These are phyloP conservation scores for Phytophthora nicotianae DNA, from an alignment of 352 stramenopile species.

Conservation along the genomic window DNA sequence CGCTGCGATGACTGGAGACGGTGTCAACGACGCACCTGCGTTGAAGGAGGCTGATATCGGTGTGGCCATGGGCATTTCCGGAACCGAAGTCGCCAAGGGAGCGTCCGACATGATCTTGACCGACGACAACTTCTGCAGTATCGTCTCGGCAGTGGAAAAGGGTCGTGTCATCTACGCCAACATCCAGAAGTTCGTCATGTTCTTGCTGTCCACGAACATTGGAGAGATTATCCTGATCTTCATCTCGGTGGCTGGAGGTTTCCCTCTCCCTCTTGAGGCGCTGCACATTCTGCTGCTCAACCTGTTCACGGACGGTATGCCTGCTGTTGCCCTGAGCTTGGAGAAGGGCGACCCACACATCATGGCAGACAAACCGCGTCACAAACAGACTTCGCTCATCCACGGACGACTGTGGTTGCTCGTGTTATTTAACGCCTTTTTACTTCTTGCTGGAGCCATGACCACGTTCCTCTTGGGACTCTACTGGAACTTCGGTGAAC, in stretches of 20 bases:
- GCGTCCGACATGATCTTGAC: slow-evolving; percentile 98
- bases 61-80: slow-evolving; percentile 97
- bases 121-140: slow-evolving; percentile 98
- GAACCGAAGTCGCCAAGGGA: slow-evolving; percentile 98
- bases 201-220: slow-evolving; percentile 98
- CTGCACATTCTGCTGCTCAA: slow-evolving; percentile 99
- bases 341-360: slow-evolving; percentile 71
- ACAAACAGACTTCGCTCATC: slow-evolving; percentile 61
- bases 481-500: slow-evolving; percentile 74
- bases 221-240: slow-evolving; percentile 92
- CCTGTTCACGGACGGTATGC: slow-evolving; percentile 97
- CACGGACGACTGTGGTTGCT: slow-evolving; percentile 72
- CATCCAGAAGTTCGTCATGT: slow-evolving; percentile 99
- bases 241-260: slow-evolving; percentile 56
- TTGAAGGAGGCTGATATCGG: slow-evolving; percentile 97
- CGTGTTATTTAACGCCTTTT: slow-evolving; percentile 57
- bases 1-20: slow-evolving; percentile 98
- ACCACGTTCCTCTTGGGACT: slow-evolving; percentile 61
- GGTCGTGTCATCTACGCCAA: slow-evolving; percentile 97
- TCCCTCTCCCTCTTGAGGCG: slow-evolving; percentile 91
- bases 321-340: slow-evolving; percentile 71
- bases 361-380: slow-evolving; percentile 65
- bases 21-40: slow-evolving; percentile 97
- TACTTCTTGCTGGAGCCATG: slow-evolving; percentile 51
- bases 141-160: slow-evolving; percentile 96